phyloP scores from a whole-genome alignment of 805 yeast genomes.

The Barnettozyma sucrosica region DNA sequence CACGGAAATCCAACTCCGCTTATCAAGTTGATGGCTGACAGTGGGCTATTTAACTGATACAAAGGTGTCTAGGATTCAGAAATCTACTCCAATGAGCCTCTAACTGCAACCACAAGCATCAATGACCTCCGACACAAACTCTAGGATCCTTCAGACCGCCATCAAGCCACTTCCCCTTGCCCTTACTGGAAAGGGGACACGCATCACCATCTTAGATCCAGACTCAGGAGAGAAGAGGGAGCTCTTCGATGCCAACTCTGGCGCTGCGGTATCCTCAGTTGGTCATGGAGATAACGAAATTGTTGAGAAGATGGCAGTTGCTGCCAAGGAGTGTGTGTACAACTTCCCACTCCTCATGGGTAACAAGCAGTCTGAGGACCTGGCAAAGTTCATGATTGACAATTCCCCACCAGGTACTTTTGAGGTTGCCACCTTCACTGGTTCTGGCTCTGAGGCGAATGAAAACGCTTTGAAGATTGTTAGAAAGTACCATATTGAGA shows the following conservation, averaged over 20 bases:
- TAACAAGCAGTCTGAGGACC: conserved; percentile 35
- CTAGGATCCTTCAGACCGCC: conserved; percentile 29
- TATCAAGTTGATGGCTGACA: background rate
- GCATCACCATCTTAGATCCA: conserved; percentile 33
- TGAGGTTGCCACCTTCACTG: conserved; percentile 40
- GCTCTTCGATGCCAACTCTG: conserved; percentile 40
- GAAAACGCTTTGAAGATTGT: conserved; percentile 60
- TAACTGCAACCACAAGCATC: background rate
- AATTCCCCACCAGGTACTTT: conserved; percentile 40
- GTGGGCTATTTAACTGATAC: background rate
- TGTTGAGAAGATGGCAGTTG: conserved; percentile 33
- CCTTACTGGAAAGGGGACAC: conserved; percentile 34
- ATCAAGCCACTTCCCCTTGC: conserved; percentile 29
- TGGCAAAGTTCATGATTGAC: conserved; percentile 38
- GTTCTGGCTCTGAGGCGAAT: conserved; percentile 63
- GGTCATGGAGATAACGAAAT: conserved; percentile 41
- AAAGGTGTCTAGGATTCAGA: too few relatives aligned
- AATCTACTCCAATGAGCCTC: background rate
- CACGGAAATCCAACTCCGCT: background rate
- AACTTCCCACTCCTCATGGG: conserved; percentile 30
- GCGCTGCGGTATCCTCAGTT: conserved; percentile 47
- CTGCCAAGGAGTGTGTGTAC: conserved; percentile 33
- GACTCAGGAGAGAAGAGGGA: conserved; percentile 29
- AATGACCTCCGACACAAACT: conserved; percentile 11
- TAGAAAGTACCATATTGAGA: conserved; percentile 39